phyloP scores from a whole-genome alignment of 2,329 filamentous ascomycete species.

The Cordyceps cicadae region DNA sequence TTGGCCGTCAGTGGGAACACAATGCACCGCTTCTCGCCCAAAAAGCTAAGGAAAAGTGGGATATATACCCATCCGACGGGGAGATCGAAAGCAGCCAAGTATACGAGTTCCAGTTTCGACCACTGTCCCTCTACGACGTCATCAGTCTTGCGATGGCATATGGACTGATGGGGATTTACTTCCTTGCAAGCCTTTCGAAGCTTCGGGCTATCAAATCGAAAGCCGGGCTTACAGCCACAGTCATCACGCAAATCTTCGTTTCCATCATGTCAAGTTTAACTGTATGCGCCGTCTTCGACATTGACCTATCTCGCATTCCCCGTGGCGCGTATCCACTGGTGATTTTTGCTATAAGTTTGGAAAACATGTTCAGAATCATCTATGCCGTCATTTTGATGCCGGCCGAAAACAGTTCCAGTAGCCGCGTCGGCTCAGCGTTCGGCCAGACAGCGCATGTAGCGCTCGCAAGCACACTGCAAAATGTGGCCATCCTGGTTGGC shows the following conservation, averaged over 20 bases:
- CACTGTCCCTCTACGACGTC: constrained; percentile 60
- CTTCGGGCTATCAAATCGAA: constrained; percentile 68
- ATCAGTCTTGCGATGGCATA: constrained; percentile 59
- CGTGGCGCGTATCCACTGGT: constrained; percentile 67
- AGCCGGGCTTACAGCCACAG: constrained; percentile 62
- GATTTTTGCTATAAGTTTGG: constrained; percentile 67
- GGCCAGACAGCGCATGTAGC: constrained; percentile 65
- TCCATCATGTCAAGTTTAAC: constrained; percentile 75
- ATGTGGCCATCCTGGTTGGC: constrained; percentile 55
- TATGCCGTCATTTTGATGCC: constrained; percentile 69
- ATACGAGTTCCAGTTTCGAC: constrained; percentile 72
- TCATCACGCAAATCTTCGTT: constrained; percentile 60
- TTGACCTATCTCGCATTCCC: constrained; percentile 68
- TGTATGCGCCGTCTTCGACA: constrained; percentile 64
- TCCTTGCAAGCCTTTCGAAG: constrained; percentile 58
- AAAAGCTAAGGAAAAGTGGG: constrained; percentile 47
- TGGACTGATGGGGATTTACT: constrained; percentile 53
- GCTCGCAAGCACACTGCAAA: constrained; percentile 59
- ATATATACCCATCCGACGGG: constrained; percentile 55
- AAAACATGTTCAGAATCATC: constrained; percentile 71
- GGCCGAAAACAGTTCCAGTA: constrained; percentile 57
- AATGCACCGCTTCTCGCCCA: constrained; percentile 46
- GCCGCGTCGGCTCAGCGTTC: constrained; percentile 64
- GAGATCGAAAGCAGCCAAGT: constrained; percentile 48
- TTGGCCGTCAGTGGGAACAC: constrained; percentile 58